Percentiles rank a stretch among this genome's conserved stretches.
phyloP scores from a whole-genome alignment of 1,139 yeast species.

The Saccharomyces pastorianus region DNA sequence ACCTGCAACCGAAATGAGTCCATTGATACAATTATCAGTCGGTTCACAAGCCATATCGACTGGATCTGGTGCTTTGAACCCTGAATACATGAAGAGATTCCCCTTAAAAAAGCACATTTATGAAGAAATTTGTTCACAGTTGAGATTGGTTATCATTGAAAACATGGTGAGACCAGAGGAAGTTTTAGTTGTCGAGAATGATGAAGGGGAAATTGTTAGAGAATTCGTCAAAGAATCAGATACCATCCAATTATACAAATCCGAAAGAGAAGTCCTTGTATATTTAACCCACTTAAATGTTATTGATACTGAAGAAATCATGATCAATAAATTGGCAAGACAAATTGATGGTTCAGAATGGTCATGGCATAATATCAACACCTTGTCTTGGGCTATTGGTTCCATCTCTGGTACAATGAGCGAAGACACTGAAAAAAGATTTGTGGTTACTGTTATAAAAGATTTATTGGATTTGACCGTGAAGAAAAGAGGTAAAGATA shows the following conservation, averaged over 20 bases:
- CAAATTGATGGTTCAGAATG: conserved; percentile 96
- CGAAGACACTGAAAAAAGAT: conserved; percentile 93
- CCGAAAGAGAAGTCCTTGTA: conserved; percentile 91
- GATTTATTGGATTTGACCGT: conserved; percentile 87
- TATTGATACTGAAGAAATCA: conserved; percentile 84
- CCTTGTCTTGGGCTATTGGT: too few species aligned
- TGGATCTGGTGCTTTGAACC: conserved; percentile 79
- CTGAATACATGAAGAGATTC: conserved; percentile 62
- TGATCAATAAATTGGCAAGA: conserved; percentile 82
- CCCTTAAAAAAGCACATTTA: conserved; percentile 85
- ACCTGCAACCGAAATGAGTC: conserved; percentile 56
- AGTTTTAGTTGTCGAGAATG: conserved; percentile 91
- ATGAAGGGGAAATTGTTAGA: conserved; percentile 97
- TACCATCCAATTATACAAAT: conserved; percentile 88
- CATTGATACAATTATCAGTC: conserved; percentile 64
- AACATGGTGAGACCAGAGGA: conserved; percentile 98
- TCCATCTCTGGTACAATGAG: conserved; percentile 72
- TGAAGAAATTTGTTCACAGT: conserved; percentile 61
- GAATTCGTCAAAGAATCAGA: conserved; percentile 96
- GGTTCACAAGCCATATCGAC: conserved; percentile 43
- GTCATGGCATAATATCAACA: conserved; percentile 90
- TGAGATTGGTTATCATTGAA: conserved; percentile 86
- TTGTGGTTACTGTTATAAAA: conserved; percentile 84
- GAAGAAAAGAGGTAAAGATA: conserved; percentile 93
- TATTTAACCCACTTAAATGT: conserved; percentile 93